phyloP scores from a whole-genome alignment of 495 filamentous ascomycete species.

The Penicillium tannophilum region DNA sequence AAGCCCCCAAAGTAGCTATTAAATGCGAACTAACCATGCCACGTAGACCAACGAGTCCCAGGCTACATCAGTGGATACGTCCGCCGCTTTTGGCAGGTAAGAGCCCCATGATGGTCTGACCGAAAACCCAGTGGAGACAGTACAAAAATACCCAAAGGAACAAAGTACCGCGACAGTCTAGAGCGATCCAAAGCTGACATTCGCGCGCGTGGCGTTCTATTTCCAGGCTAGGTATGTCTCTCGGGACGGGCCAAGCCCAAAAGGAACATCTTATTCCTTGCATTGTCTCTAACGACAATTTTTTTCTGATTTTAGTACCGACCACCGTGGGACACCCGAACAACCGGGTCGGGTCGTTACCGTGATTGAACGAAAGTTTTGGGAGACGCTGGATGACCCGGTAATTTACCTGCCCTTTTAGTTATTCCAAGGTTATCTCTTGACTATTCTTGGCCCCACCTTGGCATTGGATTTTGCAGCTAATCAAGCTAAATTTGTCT shows the following conservation, averaged over 20 bases:
- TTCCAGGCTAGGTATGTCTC: constrained; percentile 38
- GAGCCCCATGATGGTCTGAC: neutral
- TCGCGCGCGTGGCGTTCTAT: constrained; percentile 12
- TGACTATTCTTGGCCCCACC: neutral
- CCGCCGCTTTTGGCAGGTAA: constrained; percentile 92
- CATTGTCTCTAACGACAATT: neutral
- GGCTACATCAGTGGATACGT: constrained; percentile 95
- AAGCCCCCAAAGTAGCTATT: neutral
- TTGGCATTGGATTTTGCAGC: neutral
- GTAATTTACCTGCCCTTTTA: constrained; percentile 20
- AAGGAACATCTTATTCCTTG: neutral
- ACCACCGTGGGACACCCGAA: constrained; percentile 90
- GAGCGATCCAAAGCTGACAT: constrained; percentile 12
- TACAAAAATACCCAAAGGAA: neutral
- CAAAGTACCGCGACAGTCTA: constrained; percentile 1
- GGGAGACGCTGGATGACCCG: constrained; percentile 74
- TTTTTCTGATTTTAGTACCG: constrained; percentile 55
- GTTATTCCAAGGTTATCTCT: neutral
- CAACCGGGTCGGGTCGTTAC: constrained; percentile 91
- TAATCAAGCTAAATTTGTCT: neutral
- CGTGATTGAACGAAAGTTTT: constrained; percentile 78
- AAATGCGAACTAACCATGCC: constrained; percentile 8
- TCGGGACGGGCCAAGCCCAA: neutral
- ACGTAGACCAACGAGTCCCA: constrained; percentile 75
- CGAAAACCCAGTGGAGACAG: neutral